Conservation (phyloP, 768 basidiomycete species). For the Phallus indusiatus region DNA sequence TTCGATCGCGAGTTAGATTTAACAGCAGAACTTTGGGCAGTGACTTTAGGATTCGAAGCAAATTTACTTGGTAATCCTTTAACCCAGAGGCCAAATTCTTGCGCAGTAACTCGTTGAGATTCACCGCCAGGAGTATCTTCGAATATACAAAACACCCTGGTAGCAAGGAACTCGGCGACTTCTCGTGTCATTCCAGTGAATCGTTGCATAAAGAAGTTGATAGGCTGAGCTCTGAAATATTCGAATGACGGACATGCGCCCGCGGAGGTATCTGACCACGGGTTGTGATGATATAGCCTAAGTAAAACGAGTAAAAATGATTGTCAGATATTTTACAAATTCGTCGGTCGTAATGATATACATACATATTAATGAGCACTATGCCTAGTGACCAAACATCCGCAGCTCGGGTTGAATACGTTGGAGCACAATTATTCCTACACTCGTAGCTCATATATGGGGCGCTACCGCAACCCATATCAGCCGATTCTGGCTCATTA, state of each 20-base stretch:
- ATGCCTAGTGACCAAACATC: conserved; percentile 99
- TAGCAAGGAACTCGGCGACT: conserved; percentile 82
- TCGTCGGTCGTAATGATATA: conserved; percentile 10
- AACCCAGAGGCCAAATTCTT: conserved; percentile 81
- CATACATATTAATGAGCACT: conserved; percentile 95
- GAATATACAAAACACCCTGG: conserved; percentile 75
- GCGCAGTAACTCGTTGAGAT: conserved; percentile 60
- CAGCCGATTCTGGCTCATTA: conserved; percentile 76
- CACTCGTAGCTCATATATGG: conserved; percentile 79
- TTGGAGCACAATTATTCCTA: conserved; percentile 92
- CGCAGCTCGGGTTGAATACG: conserved; percentile 88
- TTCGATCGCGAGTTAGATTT: background rate
- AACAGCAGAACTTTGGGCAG: background rate
- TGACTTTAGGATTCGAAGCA: conserved; percentile 13
- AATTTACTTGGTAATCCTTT: conserved; percentile 71
- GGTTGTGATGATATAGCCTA: conserved; percentile 96
- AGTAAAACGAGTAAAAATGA: background rate
- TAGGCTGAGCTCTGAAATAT: conserved; percentile 66
- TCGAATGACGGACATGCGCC: conserved; percentile 74
- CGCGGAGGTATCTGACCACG: conserved; percentile 90
- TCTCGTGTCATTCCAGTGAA: conserved; percentile 83
- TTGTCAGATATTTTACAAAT: background rate
- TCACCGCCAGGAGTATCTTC: conserved; percentile 47
- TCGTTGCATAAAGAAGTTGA: conserved; percentile 79
- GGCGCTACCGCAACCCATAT: conserved; percentile 97